Conservation (phyloP, 2,329 filamentous ascomycete species). For the Pleoardoris graminearum region DNA sequence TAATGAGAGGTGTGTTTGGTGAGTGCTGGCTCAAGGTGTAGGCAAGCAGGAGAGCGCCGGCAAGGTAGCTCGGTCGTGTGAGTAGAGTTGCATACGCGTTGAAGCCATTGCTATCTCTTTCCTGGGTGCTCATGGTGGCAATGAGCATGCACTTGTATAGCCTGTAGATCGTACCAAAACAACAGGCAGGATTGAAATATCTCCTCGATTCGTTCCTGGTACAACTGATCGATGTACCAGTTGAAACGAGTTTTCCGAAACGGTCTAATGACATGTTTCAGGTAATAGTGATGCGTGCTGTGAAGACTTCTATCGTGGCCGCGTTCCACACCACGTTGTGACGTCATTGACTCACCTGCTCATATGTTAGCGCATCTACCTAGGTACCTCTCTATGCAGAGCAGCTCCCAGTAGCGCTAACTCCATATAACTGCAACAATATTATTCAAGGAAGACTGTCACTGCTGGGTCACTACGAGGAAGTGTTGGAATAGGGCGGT, state of each 20-base stretch:
- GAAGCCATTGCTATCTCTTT: conserved; percentile 7
- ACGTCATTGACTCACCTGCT: conserved; percentile 12
- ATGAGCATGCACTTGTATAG: background rate
- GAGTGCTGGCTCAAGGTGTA: conserved; percentile 53
- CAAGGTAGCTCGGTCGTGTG: conserved; percentile 56
- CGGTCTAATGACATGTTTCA: background rate
- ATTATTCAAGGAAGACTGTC: no score
- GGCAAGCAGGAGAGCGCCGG: conserved; percentile 56
- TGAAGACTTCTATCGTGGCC: background rate
- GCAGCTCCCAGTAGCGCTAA: no score
- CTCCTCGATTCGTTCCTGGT: no score
- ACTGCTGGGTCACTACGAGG: no score
- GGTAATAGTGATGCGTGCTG: conserved; percentile 5
- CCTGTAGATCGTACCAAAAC: no score
- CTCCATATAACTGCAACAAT: no score
- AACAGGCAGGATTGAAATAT: no score
- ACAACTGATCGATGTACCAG: background rate
- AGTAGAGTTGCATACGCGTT: conserved; percentile 56
- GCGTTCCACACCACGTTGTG: conserved; percentile 4
- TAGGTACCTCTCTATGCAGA: no score
- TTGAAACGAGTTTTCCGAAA: background rate
- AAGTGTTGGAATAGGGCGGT: no score
- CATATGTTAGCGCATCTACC: conserved; percentile 2
- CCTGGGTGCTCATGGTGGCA: conserved; percentile 6
- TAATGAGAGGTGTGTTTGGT: conserved; percentile 53